phyloP scores from a whole-genome alignment of 768 basidiomycete species.

The Filobasidium floriforme region DNA sequence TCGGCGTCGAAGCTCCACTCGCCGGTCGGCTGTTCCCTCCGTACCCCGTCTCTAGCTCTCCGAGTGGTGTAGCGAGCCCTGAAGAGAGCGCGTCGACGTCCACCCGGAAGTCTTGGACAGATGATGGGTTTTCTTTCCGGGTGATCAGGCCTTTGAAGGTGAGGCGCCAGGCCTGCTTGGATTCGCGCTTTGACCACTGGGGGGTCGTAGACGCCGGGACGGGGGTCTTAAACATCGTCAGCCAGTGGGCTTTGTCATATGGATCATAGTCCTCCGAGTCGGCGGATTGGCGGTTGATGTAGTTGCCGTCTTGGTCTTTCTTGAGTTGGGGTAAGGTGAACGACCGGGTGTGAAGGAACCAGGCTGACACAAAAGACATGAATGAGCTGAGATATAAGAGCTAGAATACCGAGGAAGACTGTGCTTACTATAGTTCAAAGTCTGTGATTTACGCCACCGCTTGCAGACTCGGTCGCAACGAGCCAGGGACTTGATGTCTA shows the following conservation, averaged over 20 bases:
- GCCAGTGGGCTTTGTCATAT: conserved; percentile 39
- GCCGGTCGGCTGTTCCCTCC: conserved; percentile 38
- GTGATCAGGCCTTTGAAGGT: conserved; percentile 39
- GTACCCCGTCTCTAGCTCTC: background rate
- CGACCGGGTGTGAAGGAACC: conserved; percentile 86
- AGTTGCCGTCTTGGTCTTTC: conserved; percentile 22
- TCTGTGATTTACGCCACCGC: conserved; percentile 83
- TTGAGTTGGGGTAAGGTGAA: conserved; percentile 75
- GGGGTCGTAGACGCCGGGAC: conserved; percentile 35
- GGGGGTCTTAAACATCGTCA: conserved; percentile 33
- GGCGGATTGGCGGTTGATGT: conserved; percentile 20
- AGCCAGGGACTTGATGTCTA: conserved; percentile 62
- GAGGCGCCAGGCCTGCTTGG: conserved; percentile 81
- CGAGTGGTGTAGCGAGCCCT: conserved; percentile 29
- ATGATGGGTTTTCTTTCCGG: conserved; percentile 32
- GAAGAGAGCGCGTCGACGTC: conserved; percentile 24
- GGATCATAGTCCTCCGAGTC: conserved; percentile 40
- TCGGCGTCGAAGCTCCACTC: conserved; percentile 50
- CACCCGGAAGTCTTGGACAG: conserved; percentile 31
- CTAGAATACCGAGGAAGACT: background rate
- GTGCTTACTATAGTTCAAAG: conserved; percentile 73
- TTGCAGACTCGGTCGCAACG: conserved; percentile 70
- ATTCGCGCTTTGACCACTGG: conserved; percentile 87
- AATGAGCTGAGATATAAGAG: background rate
- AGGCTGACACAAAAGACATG: conserved; percentile 53